Percentiles rank a stretch among this genome's conserved stretches.
These are phyloP conservation scores for Trametes elegans DNA, from an alignment of 768 basidiomycete species.

Conservation along the genomic window DNA sequence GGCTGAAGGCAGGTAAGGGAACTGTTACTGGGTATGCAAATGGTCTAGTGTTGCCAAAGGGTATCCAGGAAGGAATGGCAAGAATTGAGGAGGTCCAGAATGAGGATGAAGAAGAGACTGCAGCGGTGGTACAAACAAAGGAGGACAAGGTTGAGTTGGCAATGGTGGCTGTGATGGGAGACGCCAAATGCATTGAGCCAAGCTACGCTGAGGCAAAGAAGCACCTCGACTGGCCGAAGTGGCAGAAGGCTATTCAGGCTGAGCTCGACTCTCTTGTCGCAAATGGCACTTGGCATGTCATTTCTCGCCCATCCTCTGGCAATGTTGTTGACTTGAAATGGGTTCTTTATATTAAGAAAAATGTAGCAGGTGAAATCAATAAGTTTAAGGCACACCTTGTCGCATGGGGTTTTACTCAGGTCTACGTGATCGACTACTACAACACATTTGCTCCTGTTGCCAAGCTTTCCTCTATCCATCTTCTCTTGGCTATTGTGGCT, in stretches of 20 bases:
- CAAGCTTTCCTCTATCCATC: constrained; percentile 23
- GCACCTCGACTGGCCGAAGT: constrained; percentile 17
- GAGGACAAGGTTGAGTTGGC: neutral
- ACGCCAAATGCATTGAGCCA: constrained; percentile 4
- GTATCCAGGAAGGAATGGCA: constrained; percentile 2
- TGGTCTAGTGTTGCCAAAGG: neutral
- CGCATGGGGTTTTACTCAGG: constrained; percentile 36
- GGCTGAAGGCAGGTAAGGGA: constrained; percentile 6
- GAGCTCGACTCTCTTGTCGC: constrained; percentile 12
- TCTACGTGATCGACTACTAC: constrained; percentile 33
- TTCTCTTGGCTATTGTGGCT: constrained; percentile 28
- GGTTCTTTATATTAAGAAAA: too few species aligned
- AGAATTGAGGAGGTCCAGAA: constrained; percentile 1
- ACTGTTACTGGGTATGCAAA: neutral
- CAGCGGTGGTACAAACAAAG: neutral
- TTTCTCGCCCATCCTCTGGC: neutral
- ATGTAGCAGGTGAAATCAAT: too few species aligned
- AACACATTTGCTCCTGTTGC: constrained; percentile 28
- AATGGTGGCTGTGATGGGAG: neutral
- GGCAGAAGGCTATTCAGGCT: too few species aligned
- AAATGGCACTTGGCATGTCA: constrained; percentile 15
- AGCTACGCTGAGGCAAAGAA: constrained; percentile 10
- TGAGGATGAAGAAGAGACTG: neutral
- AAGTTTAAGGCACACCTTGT: constrained; percentile 33
- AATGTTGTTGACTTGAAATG: constrained; percentile 31